Evolutionary conservation across 116 monocot species (phyloP).

Genomic region (Trichopus zeylanicus): DNA sequence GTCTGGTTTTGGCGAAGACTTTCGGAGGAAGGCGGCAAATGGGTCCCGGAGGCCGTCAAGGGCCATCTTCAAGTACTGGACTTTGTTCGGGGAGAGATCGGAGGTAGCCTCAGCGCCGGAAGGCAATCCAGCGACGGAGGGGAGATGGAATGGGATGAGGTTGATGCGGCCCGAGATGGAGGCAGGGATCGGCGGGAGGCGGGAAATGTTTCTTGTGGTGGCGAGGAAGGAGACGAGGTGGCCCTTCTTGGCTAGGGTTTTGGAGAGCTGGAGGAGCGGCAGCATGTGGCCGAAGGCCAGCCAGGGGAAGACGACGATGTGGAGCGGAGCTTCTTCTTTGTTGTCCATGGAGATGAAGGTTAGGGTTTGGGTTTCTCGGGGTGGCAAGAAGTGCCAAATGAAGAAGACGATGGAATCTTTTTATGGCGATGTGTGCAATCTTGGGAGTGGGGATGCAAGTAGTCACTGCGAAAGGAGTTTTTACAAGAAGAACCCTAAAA

Average conservation of each 20-base stretch:
- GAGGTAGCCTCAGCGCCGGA: conserved; percentile 15
- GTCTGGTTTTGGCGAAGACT: background rate
- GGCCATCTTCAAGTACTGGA: conserved; percentile 12
- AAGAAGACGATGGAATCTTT: background rate
- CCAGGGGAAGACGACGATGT: conserved; percentile 30
- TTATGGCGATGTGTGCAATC: too few species aligned
- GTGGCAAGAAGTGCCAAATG: too few species aligned
- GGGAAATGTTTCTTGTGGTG: conserved; percentile 4
- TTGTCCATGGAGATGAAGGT: background rate
- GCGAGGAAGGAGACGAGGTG: conserved; percentile 24
- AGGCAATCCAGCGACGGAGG: conserved; percentile 7
- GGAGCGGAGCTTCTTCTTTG: background rate
- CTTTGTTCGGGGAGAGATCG: conserved; percentile 7
- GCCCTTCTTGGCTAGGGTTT: conserved; percentile 24
- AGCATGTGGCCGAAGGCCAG: conserved; percentile 36
- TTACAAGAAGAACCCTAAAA: too few species aligned
- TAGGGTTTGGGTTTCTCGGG: background rate
- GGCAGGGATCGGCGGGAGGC: background rate
- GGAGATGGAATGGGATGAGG: conserved; percentile 6
- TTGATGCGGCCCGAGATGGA: background rate
- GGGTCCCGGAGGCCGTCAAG: conserved; percentile 3
- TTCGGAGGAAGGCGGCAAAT: background rate
- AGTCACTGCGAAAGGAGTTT: too few species aligned
- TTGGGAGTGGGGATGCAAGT: too few species aligned
- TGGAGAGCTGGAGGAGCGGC: conserved; percentile 33